Percentiles rank a stretch among this genome's conserved stretches.
These are phyloP conservation scores for Tubosaeta brunneosetosa DNA, from an alignment of 768 basidiomycete genomes.

Conservation along the genomic window DNA sequence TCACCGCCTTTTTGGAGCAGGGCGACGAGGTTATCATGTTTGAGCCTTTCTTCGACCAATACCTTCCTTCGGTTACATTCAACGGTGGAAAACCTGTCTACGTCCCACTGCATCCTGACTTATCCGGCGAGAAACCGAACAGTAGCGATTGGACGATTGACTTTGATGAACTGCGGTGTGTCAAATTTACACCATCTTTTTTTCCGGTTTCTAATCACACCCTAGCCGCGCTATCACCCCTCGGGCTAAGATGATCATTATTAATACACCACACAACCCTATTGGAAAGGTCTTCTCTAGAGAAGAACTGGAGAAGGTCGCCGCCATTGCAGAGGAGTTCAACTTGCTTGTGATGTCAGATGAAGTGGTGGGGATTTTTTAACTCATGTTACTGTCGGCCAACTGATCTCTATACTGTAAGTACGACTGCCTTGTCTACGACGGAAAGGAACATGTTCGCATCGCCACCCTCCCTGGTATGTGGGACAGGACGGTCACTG, in stretches of 20 bases:
- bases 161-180: conserved; percentile 79
- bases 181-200: background rate
- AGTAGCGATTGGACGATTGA: conserved; percentile 86
- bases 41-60: conserved; percentile 98
- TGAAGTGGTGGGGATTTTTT: conserved; percentile 73
- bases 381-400: background rate
- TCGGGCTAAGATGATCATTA: conserved; percentile 88
- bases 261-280: conserved; percentile 97
- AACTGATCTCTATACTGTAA: conserved; percentile 27
- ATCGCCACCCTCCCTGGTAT: conserved; percentile 94
- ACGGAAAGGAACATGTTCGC: conserved; percentile 83
- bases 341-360: conserved; percentile 92
- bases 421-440: conserved; percentile 94
- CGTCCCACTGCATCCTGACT: conserved; percentile 92
- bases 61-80: conserved; percentile 88
- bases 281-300: conserved; percentile 95
- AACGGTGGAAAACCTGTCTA: conserved; percentile 91
- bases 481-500: conserved; percentile 98
- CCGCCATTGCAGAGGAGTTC: conserved; percentile 82
- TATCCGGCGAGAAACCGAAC: conserved; percentile 43
- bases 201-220: conserved; percentile 3
- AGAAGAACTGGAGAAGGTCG: conserved; percentile 79
- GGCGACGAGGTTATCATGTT: conserved; percentile 99
- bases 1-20: conserved; percentile 84
- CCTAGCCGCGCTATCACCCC: conserved; percentile 75